phyloP scores from a whole-genome alignment of 306 rosid species.

The Lupinus albus region DNA sequence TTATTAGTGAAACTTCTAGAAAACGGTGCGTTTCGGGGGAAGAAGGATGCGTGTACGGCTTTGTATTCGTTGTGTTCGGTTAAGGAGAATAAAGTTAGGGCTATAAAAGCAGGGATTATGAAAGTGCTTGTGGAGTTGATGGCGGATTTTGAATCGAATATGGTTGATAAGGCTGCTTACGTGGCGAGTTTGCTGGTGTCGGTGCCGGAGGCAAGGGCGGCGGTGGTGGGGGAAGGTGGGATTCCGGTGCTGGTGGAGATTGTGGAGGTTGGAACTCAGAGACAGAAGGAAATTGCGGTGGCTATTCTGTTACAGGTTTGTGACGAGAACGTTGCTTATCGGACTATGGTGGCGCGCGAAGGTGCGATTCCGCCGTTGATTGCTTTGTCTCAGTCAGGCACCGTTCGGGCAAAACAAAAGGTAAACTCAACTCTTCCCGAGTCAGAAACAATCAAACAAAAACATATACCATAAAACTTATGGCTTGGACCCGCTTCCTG shows the following conservation, averaged over 20 bases:
- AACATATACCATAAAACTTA: too few relatives aligned
- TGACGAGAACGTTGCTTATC: constrained; percentile 59
- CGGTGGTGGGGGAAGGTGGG: constrained; percentile 89
- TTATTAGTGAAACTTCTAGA: constrained; percentile 70
- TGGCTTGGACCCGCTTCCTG: too few relatives aligned
- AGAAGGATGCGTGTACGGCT: constrained; percentile 96
- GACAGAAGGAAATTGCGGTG: constrained; percentile 88
- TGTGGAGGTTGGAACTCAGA: constrained; percentile 80
- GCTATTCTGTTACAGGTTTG: constrained; percentile 74
- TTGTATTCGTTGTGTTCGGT: constrained; percentile 45
- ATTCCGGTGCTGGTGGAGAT: constrained; percentile 92
- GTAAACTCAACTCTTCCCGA: too few relatives aligned
- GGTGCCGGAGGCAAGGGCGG: constrained; percentile 67
- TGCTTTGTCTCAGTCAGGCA: constrained; percentile 88
- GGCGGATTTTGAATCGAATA: constrained; percentile 88
- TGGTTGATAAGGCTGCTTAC: constrained; percentile 94
- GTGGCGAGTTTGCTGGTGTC: constrained; percentile 77
- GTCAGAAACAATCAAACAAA: too few relatives aligned
- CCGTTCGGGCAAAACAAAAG: constrained; percentile 97
- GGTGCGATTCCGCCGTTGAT: constrained; percentile 97
- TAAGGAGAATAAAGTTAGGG: constrained; percentile 77
- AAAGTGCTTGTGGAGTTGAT: constrained; percentile 80
- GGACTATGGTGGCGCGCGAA: constrained; percentile 88
- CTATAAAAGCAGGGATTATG: constrained; percentile 84
- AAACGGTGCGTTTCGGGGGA: constrained; percentile 69